These are phyloP conservation scores for Ceratocystis huliohia DNA, from an alignment of 2,329 filamentous ascomycete genomes.

Conservation along the genomic window DNA sequence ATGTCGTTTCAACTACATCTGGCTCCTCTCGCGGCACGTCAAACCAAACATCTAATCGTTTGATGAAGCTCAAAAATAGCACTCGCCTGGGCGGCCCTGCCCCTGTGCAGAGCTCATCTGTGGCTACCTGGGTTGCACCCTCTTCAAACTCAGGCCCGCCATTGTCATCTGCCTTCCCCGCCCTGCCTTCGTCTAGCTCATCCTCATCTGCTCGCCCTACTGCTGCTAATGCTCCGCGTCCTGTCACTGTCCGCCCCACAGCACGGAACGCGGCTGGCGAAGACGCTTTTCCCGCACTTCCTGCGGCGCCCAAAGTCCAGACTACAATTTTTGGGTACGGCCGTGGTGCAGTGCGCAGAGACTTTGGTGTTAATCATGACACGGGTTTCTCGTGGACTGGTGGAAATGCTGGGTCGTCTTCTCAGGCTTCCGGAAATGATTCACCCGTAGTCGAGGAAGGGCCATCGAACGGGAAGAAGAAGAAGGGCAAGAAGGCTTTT, in stretches of 20 bases:
- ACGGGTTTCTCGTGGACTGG: constrained; percentile 43
- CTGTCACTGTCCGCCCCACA: constrained; percentile 10
- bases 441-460: constrained; percentile 25
- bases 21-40: constrained; percentile 29
- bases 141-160: constrained; percentile 24
- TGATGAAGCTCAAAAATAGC: constrained; percentile 48
- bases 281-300: constrained; percentile 73
- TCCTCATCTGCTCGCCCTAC: constrained; percentile 9
- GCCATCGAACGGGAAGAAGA: constrained; percentile 38
- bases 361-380: constrained; percentile 34
- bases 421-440: constrained; percentile 24
- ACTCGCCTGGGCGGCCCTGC: constrained; percentile 33
- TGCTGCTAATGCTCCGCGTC: constrained; percentile 1
- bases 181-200: constrained; percentile 29
- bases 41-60: constrained; percentile 40
- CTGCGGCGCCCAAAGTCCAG: constrained; percentile 57
- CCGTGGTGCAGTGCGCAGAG: constrained; percentile 41
- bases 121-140: constrained; percentile 21
- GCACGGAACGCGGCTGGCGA: constrained; percentile 24
- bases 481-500: constrained; percentile 41
- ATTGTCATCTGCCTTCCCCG: constrained; percentile 32
- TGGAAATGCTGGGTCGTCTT: constrained; percentile 20
- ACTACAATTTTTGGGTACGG: constrained; percentile 53
- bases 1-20: constrained; percentile 47
- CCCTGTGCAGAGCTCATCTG: constrained; percentile 17